These are phyloP conservation scores for Cladosporium halotolerans DNA, from an alignment of 2,329 filamentous ascomycete species.

Conservation along the genomic window DNA sequence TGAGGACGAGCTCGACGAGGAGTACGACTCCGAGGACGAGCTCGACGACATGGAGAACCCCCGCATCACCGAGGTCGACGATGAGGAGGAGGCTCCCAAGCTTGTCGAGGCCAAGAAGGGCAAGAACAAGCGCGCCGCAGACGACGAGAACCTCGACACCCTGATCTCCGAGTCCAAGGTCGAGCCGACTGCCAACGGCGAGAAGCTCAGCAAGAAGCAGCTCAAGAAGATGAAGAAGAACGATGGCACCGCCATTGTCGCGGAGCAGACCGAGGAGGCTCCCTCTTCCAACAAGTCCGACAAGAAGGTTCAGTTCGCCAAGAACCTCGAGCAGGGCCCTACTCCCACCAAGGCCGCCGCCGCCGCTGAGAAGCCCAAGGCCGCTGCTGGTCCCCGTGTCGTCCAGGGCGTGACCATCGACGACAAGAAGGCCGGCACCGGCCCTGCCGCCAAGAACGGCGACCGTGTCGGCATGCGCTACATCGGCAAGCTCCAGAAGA, in stretches of 20 bases:
- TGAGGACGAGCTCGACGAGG: slow-evolving; percentile 63
- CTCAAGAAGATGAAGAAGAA: slow-evolving; percentile 99
- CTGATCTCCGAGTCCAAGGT: slow-evolving; percentile 67
- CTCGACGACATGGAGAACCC: slow-evolving; percentile 64
- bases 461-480: slow-evolving; percentile 92
- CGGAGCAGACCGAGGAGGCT: slow-evolving; percentile 51
- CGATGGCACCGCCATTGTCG: slow-evolving; percentile 73
- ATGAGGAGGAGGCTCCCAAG: slow-evolving; percentile 64
- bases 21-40: slow-evolving; percentile 44
- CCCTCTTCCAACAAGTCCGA: slow-evolving; percentile 52
- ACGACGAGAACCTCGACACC: slow-evolving; percentile 65
- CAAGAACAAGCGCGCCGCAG: slow-evolving; percentile 92
- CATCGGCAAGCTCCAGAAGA: slow-evolving; percentile 84
- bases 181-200: slow-evolving; percentile 48
- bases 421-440: slow-evolving; percentile 86
- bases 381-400: slow-evolving; percentile 63
- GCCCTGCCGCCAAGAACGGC: slow-evolving; percentile 80
- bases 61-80: slow-evolving; percentile 74
- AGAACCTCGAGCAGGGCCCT: slow-evolving; percentile 96
- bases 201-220: slow-evolving; percentile 92
- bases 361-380: slow-evolving; percentile 34
- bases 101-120: slow-evolving; percentile 52
- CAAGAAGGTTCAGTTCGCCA: slow-evolving; percentile 98
- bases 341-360: slow-evolving; percentile 57
- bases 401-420: slow-evolving; percentile 88